Conservation (phyloP, 208 protist species). For the Kentomonas sorsogonicus region DNA sequence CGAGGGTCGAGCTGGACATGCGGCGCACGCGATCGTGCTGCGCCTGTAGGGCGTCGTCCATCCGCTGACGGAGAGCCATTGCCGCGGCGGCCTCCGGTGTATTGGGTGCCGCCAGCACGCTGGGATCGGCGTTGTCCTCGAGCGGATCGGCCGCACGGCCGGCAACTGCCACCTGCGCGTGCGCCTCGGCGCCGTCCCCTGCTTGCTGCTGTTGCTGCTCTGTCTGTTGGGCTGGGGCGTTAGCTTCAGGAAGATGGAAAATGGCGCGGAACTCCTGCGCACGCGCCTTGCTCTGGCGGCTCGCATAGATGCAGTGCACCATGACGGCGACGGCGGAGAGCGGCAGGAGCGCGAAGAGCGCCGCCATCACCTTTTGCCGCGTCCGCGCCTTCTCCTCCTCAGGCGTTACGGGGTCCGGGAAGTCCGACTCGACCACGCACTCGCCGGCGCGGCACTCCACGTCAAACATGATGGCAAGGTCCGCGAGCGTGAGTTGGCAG, state of each 20-base stretch:
- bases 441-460: conserved; percentile 60
- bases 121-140: no score
- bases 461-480: conserved; percentile 63
- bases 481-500: conserved; percentile 53
- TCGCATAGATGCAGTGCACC: conserved; percentile 29
- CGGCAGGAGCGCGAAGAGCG: conserved; percentile 26
- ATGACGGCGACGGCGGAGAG: conserved; percentile 23
- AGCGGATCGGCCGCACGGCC: not conserved
- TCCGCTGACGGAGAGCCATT: no score
- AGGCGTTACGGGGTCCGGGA: conserved; percentile 25
- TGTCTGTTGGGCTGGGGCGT: no score
- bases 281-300: conserved; percentile 20
- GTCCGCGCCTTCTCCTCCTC: conserved; percentile 13
- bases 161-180: not conserved
- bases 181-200: conserved; percentile 1
- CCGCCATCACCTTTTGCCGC: conserved; percentile 17
- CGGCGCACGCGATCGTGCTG: conserved; percentile 30
- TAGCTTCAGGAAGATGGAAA: no score
- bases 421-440: conserved; percentile 55
- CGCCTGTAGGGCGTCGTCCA: conserved; percentile 20
- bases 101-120: no score
- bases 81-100: no score
- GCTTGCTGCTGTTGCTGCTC: no score
- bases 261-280: conserved; percentile 52
- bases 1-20: conserved; percentile 38